Evolutionary conservation across 148 eudicot genomes (phyloP).

Genomic region (Heliosperma pusillum): DNA sequence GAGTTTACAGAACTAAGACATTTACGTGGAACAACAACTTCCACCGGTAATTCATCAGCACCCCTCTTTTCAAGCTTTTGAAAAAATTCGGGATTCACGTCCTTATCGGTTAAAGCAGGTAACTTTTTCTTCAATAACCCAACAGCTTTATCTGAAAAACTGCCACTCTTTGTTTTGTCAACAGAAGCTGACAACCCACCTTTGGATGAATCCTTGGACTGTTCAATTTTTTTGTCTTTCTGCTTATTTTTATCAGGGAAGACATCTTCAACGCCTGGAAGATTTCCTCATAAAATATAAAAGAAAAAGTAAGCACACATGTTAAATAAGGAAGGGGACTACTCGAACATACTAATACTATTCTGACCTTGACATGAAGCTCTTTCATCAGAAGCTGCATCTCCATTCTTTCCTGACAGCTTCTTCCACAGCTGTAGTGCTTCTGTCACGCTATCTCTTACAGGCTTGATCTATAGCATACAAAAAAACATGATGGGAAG

Average conservation of each 20-base stretch:
- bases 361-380: conserved; percentile 45
- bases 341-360: conserved; percentile 16
- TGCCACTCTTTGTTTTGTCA: conserved; percentile 45
- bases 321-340: conserved; percentile 4
- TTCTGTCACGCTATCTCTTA: conserved; percentile 88
- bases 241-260: conserved; percentile 37
- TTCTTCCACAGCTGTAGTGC: conserved; percentile 88
- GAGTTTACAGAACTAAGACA: conserved; percentile 44
- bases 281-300: conserved; percentile 12
- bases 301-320: conserved; percentile 9
- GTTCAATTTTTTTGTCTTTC: conserved; percentile 30
- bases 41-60: conserved; percentile 70
- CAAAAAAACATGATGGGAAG: conserved; percentile 1
- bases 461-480: conserved; percentile 74
- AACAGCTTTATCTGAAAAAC: conserved; percentile 65
- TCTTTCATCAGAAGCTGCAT: conserved; percentile 48
- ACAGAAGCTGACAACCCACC: conserved; percentile 39
- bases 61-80: conserved; percentile 80
- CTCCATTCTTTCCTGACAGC: conserved; percentile 64
- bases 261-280: conserved; percentile 51
- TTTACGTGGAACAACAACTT: conserved; percentile 84
- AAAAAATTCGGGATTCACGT: conserved; percentile 88
- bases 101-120: conserved; percentile 73
- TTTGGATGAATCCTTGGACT: conserved; percentile 48
- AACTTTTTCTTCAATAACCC: conserved; percentile 78